phyloP scores from a whole-genome alignment of 2,329 filamentous ascomycete species.

The Ceratocystis albifundus region DNA sequence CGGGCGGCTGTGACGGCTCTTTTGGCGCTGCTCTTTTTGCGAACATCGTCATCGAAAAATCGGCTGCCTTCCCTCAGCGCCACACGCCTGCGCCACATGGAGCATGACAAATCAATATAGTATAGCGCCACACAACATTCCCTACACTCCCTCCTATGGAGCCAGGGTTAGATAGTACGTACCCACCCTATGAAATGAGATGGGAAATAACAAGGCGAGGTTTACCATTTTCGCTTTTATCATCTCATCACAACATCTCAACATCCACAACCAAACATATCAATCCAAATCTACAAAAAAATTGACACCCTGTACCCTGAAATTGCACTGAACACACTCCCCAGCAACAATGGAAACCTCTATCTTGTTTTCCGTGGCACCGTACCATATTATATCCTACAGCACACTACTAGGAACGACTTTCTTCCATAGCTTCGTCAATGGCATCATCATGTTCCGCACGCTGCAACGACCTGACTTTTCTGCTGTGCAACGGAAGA shows the following conservation, averaged over 20 bases:
- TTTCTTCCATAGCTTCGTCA: conserved; percentile 75
- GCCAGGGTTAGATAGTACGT: too few relatives aligned
- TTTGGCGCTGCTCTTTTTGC: neutral
- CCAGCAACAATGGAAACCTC: conserved; percentile 25
- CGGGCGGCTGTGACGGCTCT: neutral
- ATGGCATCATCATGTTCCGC: conserved; percentile 63
- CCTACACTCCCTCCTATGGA: neutral
- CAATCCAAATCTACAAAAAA: neutral
- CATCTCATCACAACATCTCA: too few relatives aligned
- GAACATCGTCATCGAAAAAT: conserved; percentile 22
- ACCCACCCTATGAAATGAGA: too few relatives aligned
- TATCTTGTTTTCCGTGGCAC: conserved; percentile 51
- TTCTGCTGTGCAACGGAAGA: conserved; percentile 61
- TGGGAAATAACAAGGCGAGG: too few relatives aligned
- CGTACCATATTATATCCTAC: conserved; percentile 71
- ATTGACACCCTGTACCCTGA: too few relatives aligned
- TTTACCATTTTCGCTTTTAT: too few relatives aligned
- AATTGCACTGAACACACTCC: neutral
- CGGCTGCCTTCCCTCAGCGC: neutral
- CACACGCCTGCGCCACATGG: conserved; percentile 10
- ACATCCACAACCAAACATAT: neutral
- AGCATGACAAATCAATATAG: neutral
- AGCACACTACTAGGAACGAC: conserved; percentile 77
- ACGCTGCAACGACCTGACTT: conserved; percentile 70
- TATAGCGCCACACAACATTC: neutral